Evolutionary conservation across 2,329 filamentous ascomycete genomes (phyloP).

Genomic region (Colletotrichum cereale): DNA sequence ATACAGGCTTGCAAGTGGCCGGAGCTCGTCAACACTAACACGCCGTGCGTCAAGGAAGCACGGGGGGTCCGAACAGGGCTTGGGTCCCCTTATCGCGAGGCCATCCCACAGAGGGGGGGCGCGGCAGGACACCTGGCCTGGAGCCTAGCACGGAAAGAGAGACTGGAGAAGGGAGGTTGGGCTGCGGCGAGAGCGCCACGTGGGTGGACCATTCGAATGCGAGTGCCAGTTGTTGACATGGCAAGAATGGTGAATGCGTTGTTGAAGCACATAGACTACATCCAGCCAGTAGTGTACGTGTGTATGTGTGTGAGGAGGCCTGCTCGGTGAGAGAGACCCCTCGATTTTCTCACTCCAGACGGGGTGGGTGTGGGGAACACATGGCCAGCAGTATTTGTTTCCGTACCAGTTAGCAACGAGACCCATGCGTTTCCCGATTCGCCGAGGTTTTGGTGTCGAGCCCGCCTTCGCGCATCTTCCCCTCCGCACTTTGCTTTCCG

Average conservation of each 20-base stretch:
- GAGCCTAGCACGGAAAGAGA: neutral
- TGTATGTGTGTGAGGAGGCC: neutral
- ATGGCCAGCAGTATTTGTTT: neutral
- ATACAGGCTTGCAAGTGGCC: slow-evolving; percentile 28
- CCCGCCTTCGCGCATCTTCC: neutral
- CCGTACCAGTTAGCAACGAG: neutral
- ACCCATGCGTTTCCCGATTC: neutral
- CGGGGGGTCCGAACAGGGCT: slow-evolving; percentile 3
- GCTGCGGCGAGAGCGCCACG: slow-evolving; percentile 29
- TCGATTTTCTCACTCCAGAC: neutral
- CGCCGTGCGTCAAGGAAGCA: slow-evolving; percentile 11
- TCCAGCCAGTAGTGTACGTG: too few relatives aligned
- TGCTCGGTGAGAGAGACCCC: neutral
- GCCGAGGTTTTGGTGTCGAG: neutral
- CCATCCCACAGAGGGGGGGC: neutral
- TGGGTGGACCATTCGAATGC: slow-evolving; percentile 14
- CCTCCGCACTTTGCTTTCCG: neutral
- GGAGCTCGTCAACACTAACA: neutral
- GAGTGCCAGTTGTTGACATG: neutral
- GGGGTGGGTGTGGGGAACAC: too few relatives aligned
- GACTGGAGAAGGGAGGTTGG: slow-evolving; percentile 16
- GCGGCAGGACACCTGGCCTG: neutral
- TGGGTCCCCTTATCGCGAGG: slow-evolving; percentile 17
- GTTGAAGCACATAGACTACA: neutral
- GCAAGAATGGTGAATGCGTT: neutral